Conservation (phyloP, 139 green algal genomes). For the Micractinium sp. region DNA sequence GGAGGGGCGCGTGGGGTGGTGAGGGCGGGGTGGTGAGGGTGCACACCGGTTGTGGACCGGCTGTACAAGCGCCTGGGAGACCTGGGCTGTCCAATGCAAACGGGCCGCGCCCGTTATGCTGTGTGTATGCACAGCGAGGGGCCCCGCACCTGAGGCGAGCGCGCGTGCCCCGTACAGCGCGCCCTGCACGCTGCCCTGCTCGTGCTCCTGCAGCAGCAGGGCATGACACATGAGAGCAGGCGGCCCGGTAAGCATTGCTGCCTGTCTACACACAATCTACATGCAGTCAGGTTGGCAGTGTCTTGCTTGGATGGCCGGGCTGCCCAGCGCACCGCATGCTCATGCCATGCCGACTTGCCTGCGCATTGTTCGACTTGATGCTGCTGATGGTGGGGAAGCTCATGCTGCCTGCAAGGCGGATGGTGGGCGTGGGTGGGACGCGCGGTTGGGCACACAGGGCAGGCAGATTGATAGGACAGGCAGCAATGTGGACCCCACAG, state of each 20-base stretch:
- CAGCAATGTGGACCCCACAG: too few relatives aligned
- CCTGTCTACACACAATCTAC: too few relatives aligned
- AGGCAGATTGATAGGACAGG: not conserved
- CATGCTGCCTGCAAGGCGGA: conserved; percentile 38
- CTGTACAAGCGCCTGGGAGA: not conserved
- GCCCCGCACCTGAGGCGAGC: conserved; percentile 50
- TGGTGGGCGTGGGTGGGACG: not conserved
- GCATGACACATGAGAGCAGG: too few relatives aligned
- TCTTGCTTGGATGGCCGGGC: not conserved
- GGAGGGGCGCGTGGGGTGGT: not conserved
- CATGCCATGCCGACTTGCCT: not conserved
- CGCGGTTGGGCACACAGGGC: not conserved
- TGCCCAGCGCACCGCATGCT: not conserved
- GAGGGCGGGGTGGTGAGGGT: not conserved
- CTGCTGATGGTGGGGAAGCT: conserved; percentile 67
- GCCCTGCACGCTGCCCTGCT: conserved; percentile 61
- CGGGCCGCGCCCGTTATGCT: not conserved
- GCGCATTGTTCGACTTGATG: conserved; percentile 67
- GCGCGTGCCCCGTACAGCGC: conserved; percentile 70
- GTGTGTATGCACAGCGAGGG: not conserved
- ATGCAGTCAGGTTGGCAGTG: too few relatives aligned
- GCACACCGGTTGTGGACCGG: not conserved
- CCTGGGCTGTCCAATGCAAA: too few relatives aligned
- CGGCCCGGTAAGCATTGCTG: too few relatives aligned
- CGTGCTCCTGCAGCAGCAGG: conserved; percentile 35